phyloP scores from a whole-genome alignment of 345 rosid species.

The Laguncularia racemosa region DNA sequence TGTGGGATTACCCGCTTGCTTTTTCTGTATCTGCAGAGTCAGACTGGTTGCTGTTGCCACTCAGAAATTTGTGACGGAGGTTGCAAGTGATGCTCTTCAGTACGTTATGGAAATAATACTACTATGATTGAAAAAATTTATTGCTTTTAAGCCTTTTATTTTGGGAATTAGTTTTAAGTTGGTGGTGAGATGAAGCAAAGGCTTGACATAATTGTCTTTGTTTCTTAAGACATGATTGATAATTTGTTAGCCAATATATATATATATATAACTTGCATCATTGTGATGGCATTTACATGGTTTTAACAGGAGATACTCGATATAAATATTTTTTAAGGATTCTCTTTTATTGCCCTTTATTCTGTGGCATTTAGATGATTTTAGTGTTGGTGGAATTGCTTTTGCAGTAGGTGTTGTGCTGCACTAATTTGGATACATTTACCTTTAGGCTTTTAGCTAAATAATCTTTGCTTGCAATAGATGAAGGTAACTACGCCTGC shows the following conservation, averaged over 20 bases:
- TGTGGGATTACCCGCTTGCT: background rate
- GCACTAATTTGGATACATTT: no score
- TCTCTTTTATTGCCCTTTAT: background rate
- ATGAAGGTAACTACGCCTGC: no score
- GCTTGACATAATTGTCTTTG: background rate
- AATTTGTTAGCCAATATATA: background rate
- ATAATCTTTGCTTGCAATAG: no score
- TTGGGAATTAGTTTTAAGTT: background rate
- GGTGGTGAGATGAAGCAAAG: background rate
- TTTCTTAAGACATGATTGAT: background rate
- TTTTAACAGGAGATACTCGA: background rate
- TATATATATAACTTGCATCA: no score
- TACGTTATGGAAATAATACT: conserved; percentile 19
- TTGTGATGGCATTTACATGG: no score
- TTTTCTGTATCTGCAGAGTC: conserved; percentile 37
- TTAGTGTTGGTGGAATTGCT: background rate
- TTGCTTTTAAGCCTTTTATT: background rate
- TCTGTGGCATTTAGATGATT: background rate
- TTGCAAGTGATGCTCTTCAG: conserved; percentile 88
- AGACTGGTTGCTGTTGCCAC: conserved; percentile 96
- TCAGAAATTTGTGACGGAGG: conserved; percentile 90
- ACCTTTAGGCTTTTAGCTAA: no score
- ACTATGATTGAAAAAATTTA: background rate
- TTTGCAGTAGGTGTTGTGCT: no score
- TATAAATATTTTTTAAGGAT: background rate